A percentile compares a stretch with the other conserved stretches of the same genome.
phyloP scores from a whole-genome alignment of 108 stramenopile genomes.

The Skeletonema menzelii region DNA sequence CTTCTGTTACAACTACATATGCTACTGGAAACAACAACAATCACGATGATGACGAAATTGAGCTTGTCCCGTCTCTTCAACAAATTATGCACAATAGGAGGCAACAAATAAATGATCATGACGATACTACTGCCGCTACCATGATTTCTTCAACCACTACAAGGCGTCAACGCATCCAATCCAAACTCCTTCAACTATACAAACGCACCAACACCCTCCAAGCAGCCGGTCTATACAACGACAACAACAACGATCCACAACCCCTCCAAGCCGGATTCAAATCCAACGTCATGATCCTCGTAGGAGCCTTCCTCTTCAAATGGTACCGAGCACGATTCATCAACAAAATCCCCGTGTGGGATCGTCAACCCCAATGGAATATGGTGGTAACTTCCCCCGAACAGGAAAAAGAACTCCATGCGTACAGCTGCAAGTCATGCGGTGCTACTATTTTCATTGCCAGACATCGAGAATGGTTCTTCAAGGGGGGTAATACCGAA shows the following conservation, averaged over 20 bases:
- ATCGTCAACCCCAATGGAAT: slow-evolving; percentile 90
- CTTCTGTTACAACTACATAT: neutral
- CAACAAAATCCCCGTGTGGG: slow-evolving; percentile 86
- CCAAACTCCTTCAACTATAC: slow-evolving; percentile 7
- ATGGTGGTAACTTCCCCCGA: slow-evolving; percentile 84
- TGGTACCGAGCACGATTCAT: slow-evolving; percentile 87
- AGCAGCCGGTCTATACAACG: slow-evolving; percentile 37
- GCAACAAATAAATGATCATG: neutral
- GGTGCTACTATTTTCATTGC: slow-evolving; percentile 87
- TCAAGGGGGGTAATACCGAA: slow-evolving; percentile 75
- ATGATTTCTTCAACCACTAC: neutral
- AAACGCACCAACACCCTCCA: slow-evolving; percentile 45
- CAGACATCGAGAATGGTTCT: slow-evolving; percentile 82
- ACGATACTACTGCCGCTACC: neutral
- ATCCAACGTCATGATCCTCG: slow-evolving; percentile 46
- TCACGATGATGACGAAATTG: slow-evolving; percentile 1
- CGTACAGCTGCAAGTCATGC: slow-evolving; percentile 79
- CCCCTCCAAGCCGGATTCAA: slow-evolving; percentile 48
- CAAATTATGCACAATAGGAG: neutral
- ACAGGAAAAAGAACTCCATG: slow-evolving; percentile 84
- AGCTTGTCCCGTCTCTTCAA: slow-evolving; percentile 1
- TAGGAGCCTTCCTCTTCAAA: slow-evolving; percentile 70
- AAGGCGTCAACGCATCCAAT: slow-evolving; percentile 13
- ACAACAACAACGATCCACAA: slow-evolving; percentile 4
- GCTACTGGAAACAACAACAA: neutral